Percentiles rank a stretch among this genome's conserved stretches.
These are phyloP conservation scores for Gaeumannomyces sp. DNA, from an alignment of 2,329 filamentous ascomycete genomes.

Conservation along the genomic window DNA sequence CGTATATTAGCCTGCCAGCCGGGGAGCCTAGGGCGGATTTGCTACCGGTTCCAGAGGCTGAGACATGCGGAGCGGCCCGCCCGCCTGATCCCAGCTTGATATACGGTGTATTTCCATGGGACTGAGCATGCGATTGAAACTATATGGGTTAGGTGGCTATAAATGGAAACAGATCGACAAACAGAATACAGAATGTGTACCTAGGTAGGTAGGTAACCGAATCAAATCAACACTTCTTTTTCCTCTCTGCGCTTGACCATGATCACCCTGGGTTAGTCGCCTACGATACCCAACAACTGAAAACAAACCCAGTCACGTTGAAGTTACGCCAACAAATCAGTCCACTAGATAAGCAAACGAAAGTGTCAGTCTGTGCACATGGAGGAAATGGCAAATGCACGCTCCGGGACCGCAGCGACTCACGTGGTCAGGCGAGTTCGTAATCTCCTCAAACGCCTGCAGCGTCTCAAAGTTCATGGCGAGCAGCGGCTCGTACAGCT, in stretches of 20 bases:
- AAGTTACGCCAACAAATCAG: not conserved
- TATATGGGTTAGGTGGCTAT: not conserved
- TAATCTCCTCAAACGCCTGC: slow-evolving; percentile 78
- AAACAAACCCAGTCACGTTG: too few species aligned
- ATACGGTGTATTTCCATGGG: too few species aligned
- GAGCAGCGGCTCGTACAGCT: slow-evolving; percentile 64
- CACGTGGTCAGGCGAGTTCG: slow-evolving; percentile 51
- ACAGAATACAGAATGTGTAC: too few species aligned
- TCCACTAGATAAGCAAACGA: not conserved
- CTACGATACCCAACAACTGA: not conserved
- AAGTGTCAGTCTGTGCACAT: not conserved
- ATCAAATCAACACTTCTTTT: too few species aligned
- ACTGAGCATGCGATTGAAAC: not conserved
- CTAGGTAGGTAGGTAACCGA: too few species aligned
- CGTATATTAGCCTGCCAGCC: too few species aligned
- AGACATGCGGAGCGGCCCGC: not conserved
- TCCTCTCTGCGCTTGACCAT: too few species aligned
- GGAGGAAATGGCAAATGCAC: not conserved
- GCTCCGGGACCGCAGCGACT: slow-evolving; percentile 19
- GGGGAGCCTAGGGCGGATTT: too few species aligned
- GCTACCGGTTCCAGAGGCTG: not conserved
- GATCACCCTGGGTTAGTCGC: too few species aligned
- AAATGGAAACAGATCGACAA: too few species aligned
- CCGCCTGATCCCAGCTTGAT: too few species aligned
- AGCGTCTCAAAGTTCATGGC: slow-evolving; percentile 76